Base-by-base conservation (phyloP, 371 early-diverging fungal genomes). In the Mucor lusitanicus region DNA sequence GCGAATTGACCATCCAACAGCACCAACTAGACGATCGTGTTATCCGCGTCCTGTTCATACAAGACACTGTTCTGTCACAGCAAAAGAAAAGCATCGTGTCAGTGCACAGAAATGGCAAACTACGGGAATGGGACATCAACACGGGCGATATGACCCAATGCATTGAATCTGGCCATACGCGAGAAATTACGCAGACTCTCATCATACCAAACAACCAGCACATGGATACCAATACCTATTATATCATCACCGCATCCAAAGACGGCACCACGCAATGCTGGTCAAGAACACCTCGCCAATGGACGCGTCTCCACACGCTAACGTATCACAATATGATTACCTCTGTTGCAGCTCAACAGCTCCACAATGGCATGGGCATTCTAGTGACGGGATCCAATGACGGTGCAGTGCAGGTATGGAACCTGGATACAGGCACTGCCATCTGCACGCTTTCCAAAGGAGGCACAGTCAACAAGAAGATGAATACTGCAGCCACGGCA, bases 341-440 rank as follows among this genome's bases (percentile, higher is more conserved):
- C 0, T 61, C 71, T 3, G 21, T 78, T 12, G 63, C 73, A 8
- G 63, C 76, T n/a, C 75, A 76, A 9, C 56, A 68, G 5, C 67
- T 78, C 13, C 71, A 71, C 3, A 75, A 73, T 58, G 75, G 76
- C 87, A 17, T 48, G 27, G 64, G 57, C 40, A 57, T 64, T 4
- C 23, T 64, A 7, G 64, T 64, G 23, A 55, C 94, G 0, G 96
- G 94, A 25, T 91, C 92, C 15, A 90, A 87, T 61, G 93, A 95
- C 72, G 84, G 86, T 67, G 88, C 90, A 2, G 86, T 94, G 63
- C 84, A 90, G 35, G 88, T 93, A 23, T 95, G 94, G 94, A 84
- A 91, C 65, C 71, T 89, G 3, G 87, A 92, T 57, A 87, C 91
- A 0, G 89, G 92, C 12, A 83, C 87, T 66, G 80, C 58, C 2